phyloP scores from a whole-genome alignment of 371 early-diverging fungal genomes.

The Mucor plumbeus region DNA sequence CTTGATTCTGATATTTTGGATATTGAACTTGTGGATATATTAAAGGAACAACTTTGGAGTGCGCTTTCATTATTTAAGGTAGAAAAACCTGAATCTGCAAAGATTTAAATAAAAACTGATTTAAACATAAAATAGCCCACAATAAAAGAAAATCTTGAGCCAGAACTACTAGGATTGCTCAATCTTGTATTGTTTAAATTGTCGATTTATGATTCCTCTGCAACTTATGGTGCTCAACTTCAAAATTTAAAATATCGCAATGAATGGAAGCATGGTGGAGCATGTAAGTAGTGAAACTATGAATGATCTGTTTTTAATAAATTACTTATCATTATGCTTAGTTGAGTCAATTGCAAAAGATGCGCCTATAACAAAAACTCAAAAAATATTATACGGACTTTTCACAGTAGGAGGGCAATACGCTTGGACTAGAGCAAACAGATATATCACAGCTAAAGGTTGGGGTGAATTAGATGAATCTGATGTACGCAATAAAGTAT shows the following conservation, averaged over 20 bases:
- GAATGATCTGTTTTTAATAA: background rate
- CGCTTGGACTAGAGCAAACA: slow-evolving; percentile 68
- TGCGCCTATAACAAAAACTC: slow-evolving; percentile 62
- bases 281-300: slow-evolving; percentile 48
- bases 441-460: slow-evolving; percentile 67
- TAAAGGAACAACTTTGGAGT: slow-evolving; percentile 78
- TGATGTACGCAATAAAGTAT: slow-evolving; percentile 62
- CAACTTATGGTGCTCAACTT: slow-evolving; percentile 71
- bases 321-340: slow-evolving; percentile 15
- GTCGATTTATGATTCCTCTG: slow-evolving; percentile 66
- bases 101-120: background rate
- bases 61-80: slow-evolving; percentile 70
- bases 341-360: slow-evolving; percentile 68
- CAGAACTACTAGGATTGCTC: slow-evolving; percentile 61
- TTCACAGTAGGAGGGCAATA: slow-evolving; percentile 78
- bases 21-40: slow-evolving; percentile 71
- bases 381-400: slow-evolving; percentile 64
- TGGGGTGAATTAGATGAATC: slow-evolving; percentile 81
- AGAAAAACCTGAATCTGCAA: background rate
- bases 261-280: slow-evolving; percentile 66
- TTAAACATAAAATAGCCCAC: slow-evolving; percentile 43
- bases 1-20: slow-evolving; percentile 89
- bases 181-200: slow-evolving; percentile 67
- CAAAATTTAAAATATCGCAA: slow-evolving; percentile 80
- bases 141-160: slow-evolving; percentile 64